Conservation (phyloP, 1,139 yeast genomes). For the Candida sp. region DNA sequence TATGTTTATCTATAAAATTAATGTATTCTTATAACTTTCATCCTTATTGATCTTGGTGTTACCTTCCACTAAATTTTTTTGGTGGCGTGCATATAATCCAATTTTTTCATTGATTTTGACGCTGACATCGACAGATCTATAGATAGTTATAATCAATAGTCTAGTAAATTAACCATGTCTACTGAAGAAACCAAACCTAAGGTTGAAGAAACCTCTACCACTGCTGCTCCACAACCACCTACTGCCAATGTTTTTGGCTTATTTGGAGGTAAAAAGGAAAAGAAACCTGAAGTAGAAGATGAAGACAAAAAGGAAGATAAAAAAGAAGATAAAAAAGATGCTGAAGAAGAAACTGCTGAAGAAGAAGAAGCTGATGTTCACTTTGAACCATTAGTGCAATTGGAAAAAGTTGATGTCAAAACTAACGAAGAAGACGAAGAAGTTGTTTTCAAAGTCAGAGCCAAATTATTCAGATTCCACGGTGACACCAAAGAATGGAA, state of each 20-base stretch:
- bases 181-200: constrained; percentile 34
- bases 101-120: background rate
- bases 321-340: constrained; percentile 24
- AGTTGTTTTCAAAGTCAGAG: constrained; percentile 82
- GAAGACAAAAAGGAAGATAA: constrained; percentile 28
- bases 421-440: constrained; percentile 97
- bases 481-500: constrained; percentile 92
- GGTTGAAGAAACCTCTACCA: constrained; percentile 15
- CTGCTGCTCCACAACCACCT: constrained; percentile 47
- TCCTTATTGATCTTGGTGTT: too few relatives aligned
- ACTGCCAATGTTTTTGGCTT: constrained; percentile 80
- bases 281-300: constrained; percentile 41
- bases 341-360: constrained; percentile 58
- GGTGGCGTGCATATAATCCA: background rate
- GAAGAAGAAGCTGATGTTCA: constrained; percentile 94
- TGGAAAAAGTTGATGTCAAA: constrained; percentile 94
- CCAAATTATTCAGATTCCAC: constrained; percentile 91
- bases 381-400: constrained; percentile 92
- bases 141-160: too few relatives aligned
- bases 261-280: constrained; percentile 84
- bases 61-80: too few relatives aligned
- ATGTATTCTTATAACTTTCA: too few relatives aligned
- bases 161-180: constrained; percentile 33
- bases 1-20: too few relatives aligned
- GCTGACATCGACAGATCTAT: background rate